Conservation (phyloP, 768 basidiomycete species). For the Phylloporus rhodoxanthus region DNA sequence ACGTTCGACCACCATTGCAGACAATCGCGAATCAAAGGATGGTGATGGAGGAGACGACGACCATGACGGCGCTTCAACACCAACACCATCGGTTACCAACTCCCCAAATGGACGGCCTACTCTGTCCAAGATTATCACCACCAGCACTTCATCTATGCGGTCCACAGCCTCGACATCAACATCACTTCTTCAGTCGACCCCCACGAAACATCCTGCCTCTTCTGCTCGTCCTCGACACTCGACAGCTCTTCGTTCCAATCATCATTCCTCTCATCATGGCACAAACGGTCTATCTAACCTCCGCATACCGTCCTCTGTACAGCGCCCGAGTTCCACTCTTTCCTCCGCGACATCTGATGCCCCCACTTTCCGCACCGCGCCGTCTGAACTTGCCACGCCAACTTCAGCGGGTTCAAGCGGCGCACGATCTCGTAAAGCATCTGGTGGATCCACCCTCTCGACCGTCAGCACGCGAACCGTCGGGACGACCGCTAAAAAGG, state of each 20-base stretch:
- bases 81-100: constrained; percentile 7
- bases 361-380: constrained; percentile 29
- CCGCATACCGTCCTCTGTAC: constrained; percentile 25
- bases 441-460: constrained; percentile 27
- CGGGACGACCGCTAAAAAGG: constrained; percentile 22
- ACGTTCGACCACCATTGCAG: neutral
- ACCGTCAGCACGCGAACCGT: constrained; percentile 29
- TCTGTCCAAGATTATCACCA: constrained; percentile 25
- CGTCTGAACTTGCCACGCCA: constrained; percentile 26
- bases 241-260: constrained; percentile 25
- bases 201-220: constrained; percentile 12
- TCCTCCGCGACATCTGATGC: constrained; percentile 28
- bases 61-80: constrained; percentile 12
- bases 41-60: constrained; percentile 7
- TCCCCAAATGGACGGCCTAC: constrained; percentile 22
- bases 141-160: constrained; percentile 20
- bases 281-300: constrained; percentile 24
- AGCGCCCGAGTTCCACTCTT: constrained; percentile 25
- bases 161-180: constrained; percentile 8
- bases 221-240: constrained; percentile 17
- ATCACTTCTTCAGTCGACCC: constrained; percentile 1
- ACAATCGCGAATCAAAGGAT: constrained; percentile 2
- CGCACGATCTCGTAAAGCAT: constrained; percentile 26
- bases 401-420: constrained; percentile 22
- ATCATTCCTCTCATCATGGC: constrained; percentile 14